Evolutionary conservation across 768 basidiomycete genomes (phyloP).

Genomic region (Rhodosporidiobolus sp.): DNA sequence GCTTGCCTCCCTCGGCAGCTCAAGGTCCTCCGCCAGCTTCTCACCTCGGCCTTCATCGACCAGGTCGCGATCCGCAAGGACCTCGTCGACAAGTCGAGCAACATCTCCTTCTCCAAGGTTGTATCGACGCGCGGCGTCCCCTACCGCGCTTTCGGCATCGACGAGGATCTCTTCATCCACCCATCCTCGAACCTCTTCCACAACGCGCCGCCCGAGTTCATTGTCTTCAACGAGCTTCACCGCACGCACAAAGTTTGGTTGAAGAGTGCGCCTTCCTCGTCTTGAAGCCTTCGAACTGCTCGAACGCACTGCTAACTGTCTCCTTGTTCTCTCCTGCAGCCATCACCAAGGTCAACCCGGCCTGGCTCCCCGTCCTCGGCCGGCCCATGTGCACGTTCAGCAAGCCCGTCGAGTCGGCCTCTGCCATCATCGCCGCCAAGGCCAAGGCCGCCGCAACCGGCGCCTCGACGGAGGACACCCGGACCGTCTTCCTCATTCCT

Average conservation of each 20-base stretch:
- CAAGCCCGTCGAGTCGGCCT: conserved; percentile 33
- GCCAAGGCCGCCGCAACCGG: conserved; percentile 11
- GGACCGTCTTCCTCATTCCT: conserved; percentile 71
- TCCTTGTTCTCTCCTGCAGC: conserved; percentile 53
- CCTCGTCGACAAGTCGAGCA: conserved; percentile 58
- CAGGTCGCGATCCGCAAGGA: conserved; percentile 91
- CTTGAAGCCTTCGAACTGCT: conserved; percentile 21
- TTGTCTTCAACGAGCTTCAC: conserved; percentile 78
- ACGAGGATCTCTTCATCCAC: conserved; percentile 84
- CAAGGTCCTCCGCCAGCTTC: conserved; percentile 80
- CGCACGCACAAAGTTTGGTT: conserved; percentile 71
- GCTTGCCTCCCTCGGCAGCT: conserved; percentile 55
- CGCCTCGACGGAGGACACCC: conserved; percentile 48
- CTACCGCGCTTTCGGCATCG: conserved; percentile 77
- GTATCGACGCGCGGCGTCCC: conserved; percentile 73
- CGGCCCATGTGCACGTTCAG: conserved; percentile 74
- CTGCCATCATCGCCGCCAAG: conserved; percentile 10
- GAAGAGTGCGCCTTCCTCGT: conserved; percentile 60
- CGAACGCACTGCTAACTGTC: background rate
- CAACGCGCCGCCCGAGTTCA: conserved; percentile 72
- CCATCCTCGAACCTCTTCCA: conserved; percentile 76
- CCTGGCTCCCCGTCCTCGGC: conserved; percentile 80
- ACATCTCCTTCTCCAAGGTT: conserved; percentile 58
- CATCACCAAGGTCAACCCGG: conserved; percentile 76
- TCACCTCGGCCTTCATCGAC: conserved; percentile 88